Conservation (phyloP, 106 monocot species). For the Allium sativum region DNA sequence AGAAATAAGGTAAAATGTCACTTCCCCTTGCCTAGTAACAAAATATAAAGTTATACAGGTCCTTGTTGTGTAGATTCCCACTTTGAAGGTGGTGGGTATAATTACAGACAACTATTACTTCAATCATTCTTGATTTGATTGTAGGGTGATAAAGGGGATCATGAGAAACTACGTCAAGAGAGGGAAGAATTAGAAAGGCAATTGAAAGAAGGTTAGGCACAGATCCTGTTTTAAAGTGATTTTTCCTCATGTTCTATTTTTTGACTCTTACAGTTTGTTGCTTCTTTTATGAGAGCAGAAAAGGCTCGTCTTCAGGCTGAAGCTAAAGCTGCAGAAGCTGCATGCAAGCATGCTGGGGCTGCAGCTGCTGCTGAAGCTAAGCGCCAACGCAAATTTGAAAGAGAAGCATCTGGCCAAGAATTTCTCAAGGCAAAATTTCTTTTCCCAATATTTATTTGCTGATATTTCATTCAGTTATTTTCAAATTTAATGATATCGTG, state of each 20-base stretch:
- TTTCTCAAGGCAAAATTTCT: conserved; percentile 41
- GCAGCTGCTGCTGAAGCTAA: conserved; percentile 77
- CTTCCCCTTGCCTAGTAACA: too few species aligned
- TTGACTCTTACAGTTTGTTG: background rate
- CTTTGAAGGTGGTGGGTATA: too few species aligned
- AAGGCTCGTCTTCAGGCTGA: conserved; percentile 77
- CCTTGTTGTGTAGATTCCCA: too few species aligned
- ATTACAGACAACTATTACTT: too few species aligned
- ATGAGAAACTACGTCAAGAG: conserved; percentile 57
- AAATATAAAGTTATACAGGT: too few species aligned
- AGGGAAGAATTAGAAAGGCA: conserved; percentile 74
- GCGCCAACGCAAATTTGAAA: conserved; percentile 59
- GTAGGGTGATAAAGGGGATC: conserved; percentile 66
- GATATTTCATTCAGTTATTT: background rate
- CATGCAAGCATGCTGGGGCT: conserved; percentile 49
- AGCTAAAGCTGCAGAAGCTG: conserved; percentile 76
- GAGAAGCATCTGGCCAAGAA: conserved; percentile 90
- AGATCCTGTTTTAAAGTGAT: background rate
- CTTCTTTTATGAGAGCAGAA: conserved; percentile 31
- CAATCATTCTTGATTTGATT: too few species aligned
- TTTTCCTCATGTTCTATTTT: too few species aligned
- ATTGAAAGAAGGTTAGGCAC: conserved; percentile 51
- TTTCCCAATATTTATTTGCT: too few species aligned
- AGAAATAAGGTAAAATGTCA: too few species aligned
- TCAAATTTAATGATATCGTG: background rate